A percentile compares a stretch with the other conserved stretches of the same genome.
phyloP scores from a whole-genome alignment of 306 rosid genomes.

The Castanopsis chinensis region DNA sequence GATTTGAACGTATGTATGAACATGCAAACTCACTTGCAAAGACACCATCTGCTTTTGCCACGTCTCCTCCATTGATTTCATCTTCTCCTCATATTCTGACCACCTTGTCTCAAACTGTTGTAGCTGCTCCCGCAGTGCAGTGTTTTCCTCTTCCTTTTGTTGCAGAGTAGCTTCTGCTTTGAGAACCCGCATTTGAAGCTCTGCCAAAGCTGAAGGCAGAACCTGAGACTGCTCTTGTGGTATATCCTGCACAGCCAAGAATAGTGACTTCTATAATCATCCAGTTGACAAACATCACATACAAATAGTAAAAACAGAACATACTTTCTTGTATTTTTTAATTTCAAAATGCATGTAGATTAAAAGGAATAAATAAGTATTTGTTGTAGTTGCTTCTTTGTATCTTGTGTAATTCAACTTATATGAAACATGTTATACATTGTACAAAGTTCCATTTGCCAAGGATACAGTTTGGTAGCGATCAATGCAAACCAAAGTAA shows the following conservation, averaged over 20 bases:
- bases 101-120: slow-evolving; percentile 71
- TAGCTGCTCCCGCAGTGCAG: slow-evolving; percentile 69
- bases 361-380: not conserved
- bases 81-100: slow-evolving; percentile 87
- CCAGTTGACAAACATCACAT: not conserved
- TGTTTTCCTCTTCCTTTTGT: slow-evolving; percentile 89
- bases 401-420: not conserved
- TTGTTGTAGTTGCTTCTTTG: not conserved
- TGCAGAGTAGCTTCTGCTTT: slow-evolving; percentile 73
- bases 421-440: not conserved
- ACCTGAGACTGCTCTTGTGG: slow-evolving; percentile 37
- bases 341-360: not conserved
- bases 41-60: slow-evolving; percentile 97
- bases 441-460: not conserved
- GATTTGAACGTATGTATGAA: slow-evolving; percentile 12
- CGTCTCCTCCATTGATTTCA: slow-evolving; percentile 91
- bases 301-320: slow-evolving; percentile 5
- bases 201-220: slow-evolving; percentile 55
- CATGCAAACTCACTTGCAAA: slow-evolving; percentile 76
- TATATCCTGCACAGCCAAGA: slow-evolving; percentile 36
- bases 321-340: not conserved
- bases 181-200: slow-evolving; percentile 66
- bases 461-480: not conserved
- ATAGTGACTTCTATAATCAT: not conserved
- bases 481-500: not conserved